phyloP scores from a whole-genome alignment of 345 rosid species.

The Carallia pectinifolia region DNA sequence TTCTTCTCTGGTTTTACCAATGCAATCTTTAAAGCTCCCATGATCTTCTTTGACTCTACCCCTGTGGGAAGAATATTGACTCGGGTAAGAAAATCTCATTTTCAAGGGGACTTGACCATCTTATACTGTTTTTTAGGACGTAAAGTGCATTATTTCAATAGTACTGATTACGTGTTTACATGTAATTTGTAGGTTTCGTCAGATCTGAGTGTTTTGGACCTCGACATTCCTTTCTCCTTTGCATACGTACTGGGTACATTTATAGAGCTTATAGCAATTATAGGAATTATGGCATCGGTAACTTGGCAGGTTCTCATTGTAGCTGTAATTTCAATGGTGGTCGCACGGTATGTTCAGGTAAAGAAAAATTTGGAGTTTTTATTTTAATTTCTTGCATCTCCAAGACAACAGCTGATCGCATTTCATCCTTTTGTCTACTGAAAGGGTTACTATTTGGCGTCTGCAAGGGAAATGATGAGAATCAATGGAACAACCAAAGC shows the following conservation, averaged over 20 bases:
- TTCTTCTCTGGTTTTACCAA: conserved; percentile 30
- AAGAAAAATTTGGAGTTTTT: background rate
- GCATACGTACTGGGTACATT: conserved; percentile 3
- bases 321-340: conserved; percentile 22
- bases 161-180: background rate
- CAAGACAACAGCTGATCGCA: background rate
- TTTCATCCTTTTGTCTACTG: background rate
- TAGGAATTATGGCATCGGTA: conserved; percentile 27
- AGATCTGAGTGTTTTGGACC: conserved; percentile 28
- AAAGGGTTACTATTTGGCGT: conserved; percentile 68
- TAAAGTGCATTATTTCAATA: background rate
- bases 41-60: conserved; percentile 49
- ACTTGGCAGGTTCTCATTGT: conserved; percentile 33
- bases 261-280: conserved; percentile 8
- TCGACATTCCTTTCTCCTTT: conserved; percentile 24
- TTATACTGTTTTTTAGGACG: background rate
- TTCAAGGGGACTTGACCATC: background rate
- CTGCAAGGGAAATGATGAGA: conserved; percentile 79
- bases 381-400: background rate
- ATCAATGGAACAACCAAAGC: conserved; percentile 94
- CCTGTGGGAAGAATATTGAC: conserved; percentile 41
- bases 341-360: conserved; percentile 20
- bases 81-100: conserved; percentile 30
- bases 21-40: conserved; percentile 40
- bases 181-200: conserved; percentile 30